A percentile compares a stretch with the other conserved stretches of the same genome.
phyloP scores from a whole-genome alignment of 495 filamentous ascomycete genomes.

The Hypoxylon perforatum region DNA sequence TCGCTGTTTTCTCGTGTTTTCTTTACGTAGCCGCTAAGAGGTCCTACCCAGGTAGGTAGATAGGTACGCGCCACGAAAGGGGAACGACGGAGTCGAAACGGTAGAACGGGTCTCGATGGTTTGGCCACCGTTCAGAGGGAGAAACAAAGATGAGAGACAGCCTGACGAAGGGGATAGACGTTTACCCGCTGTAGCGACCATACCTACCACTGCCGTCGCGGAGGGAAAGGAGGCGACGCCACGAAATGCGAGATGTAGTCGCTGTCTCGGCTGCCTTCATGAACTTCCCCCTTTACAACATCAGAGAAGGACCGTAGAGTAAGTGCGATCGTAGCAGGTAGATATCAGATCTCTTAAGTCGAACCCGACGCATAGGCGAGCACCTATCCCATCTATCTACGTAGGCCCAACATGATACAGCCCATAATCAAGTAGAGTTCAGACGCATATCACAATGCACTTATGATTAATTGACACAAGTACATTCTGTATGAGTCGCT shows the following conservation, averaged over 20 bases:
- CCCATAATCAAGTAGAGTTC: conserved; percentile 16
- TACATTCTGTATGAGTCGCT: conserved; percentile 11
- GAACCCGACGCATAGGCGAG: conserved; percentile 15
- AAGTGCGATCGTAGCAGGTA: neutral
- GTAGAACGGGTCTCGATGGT: conserved; percentile 36
- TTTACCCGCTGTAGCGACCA: conserved; percentile 37
- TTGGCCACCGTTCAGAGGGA: conserved; percentile 34
- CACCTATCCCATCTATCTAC: conserved; percentile 5
- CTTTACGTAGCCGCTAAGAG: conserved; percentile 34
- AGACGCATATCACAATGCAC: conserved; percentile 11
- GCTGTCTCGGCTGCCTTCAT: conserved; percentile 14
- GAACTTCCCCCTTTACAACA: conserved; percentile 44
- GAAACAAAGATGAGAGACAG: conserved; percentile 6
- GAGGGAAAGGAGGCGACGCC: conserved; percentile 20
- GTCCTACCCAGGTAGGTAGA: neutral
- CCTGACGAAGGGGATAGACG: conserved; percentile 19
- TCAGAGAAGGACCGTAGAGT: conserved; percentile 11
- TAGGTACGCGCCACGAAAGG: conserved; percentile 13
- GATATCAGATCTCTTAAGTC: neutral
- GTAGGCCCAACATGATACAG: conserved; percentile 13
- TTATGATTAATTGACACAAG: conserved; percentile 20
- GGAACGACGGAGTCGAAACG: conserved; percentile 44
- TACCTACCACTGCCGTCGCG: conserved; percentile 24
- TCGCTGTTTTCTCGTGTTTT: conserved; percentile 27
- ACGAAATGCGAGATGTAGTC: conserved; percentile 29